A percentile compares a stretch with the other conserved stretches of the same genome.
phyloP scores from a whole-genome alignment of 2,329 filamentous ascomycete genomes.

The Venturia aucupariae region DNA sequence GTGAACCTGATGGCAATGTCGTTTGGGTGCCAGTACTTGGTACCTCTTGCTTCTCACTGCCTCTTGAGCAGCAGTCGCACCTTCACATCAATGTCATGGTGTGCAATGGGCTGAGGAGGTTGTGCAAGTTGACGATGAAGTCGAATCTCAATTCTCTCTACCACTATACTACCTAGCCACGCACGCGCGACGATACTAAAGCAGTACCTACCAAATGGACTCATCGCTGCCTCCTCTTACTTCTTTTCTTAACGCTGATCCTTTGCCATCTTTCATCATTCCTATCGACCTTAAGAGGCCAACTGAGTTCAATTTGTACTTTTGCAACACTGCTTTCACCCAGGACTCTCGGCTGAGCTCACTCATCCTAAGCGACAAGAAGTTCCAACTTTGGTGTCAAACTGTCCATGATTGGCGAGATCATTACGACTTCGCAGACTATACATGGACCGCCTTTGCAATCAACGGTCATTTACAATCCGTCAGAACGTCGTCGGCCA shows the following conservation, averaged over 20 bases:
- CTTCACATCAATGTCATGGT: too few relatives aligned
- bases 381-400: slow-evolving; percentile 23
- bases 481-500: too few relatives aligned
- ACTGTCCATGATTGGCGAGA: slow-evolving; percentile 17
- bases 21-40: too few relatives aligned
- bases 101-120: too few relatives aligned
- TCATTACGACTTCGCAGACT: slow-evolving; percentile 18
- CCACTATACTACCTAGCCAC: too few relatives aligned
- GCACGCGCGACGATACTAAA: too few relatives aligned
- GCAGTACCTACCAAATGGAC: not conserved
- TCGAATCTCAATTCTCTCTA: too few relatives aligned
- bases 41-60: too few relatives aligned
- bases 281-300: slow-evolving; percentile 14
- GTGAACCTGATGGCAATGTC: too few relatives aligned
- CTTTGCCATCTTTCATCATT: slow-evolving; percentile 21
- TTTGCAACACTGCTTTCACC: slow-evolving; percentile 21
- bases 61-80: too few relatives aligned
- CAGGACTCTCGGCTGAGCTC: slow-evolving; percentile 12
- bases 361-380: slow-evolving; percentile 15
- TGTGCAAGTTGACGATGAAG: too few relatives aligned
- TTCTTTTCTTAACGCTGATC: slow-evolving; percentile 20
- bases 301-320: slow-evolving; percentile 19
- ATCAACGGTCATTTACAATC: too few relatives aligned
- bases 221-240: not conserved
- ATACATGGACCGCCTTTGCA: slow-evolving; percentile 18